Evolutionary conservation across 75 land plant species (phyloP), one percentile per base, ranked within the genome.

Genomic region (Gnetum montanum): DNA sequence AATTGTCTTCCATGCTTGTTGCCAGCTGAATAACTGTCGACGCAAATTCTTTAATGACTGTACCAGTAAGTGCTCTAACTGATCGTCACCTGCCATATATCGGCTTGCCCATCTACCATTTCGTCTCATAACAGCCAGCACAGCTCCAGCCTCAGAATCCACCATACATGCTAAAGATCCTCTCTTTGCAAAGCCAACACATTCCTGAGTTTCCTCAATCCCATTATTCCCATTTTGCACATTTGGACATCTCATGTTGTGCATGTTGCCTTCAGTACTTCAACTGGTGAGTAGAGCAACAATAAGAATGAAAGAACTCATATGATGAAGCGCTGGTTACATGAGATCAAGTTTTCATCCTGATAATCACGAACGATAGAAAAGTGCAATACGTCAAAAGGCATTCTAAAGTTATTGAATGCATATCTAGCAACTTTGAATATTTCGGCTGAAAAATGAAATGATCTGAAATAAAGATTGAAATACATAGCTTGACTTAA

Each of bases 51-150:
- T 95, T 49, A 95, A 54, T 26, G 82, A 72, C 49, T 79, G 78
- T 27, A 90, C 75, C 27, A 94, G 84, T 0, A 87, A 58, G 59
- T 85, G 96, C 54, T 92, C 97, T 11, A 76, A 54, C 54, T 81
- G 86, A 49, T 88, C 91, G 54, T 89, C 98, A 35, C 77, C 77
- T 8, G 90, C 77, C 70, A 82, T 73, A 59, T 82, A 86, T 1
- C 76, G 77, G 38, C 88, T 82, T 22, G 85, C 84, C 92, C 92
- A 83, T 31, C 97, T 80, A 12, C 76, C 88, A 71, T 83, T 81
- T 23, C 97, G 71, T n/a, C 99, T 69, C 92, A 90, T 90, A 7
- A 90, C 85, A 18, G 97, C 88, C 61, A 95, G 65, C 13, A 90
- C 99, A 20, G 97, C 74, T 24, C 82, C 77, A 25, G 86, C 68